These are phyloP conservation scores for Ceratobasidium sp. DNA, from an alignment of 1,284 basidiomycete species.

Conservation along the genomic window DNA sequence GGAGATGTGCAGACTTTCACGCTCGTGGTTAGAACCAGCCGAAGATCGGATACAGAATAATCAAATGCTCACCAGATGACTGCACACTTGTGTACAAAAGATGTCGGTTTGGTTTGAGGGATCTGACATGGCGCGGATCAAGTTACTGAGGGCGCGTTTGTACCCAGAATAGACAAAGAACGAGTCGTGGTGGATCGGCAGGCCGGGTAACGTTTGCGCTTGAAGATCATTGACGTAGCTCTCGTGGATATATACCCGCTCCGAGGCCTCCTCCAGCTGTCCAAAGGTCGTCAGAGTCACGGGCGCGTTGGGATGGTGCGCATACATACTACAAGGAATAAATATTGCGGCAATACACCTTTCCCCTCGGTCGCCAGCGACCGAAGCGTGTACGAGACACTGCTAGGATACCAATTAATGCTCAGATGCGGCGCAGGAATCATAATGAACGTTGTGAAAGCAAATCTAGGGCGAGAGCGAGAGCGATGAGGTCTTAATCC, in stretches of 20 bases:
- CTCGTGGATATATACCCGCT: conserved; percentile 19
- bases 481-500: background rate
- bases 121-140: background rate
- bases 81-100: background rate
- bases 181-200: conserved; percentile 18
- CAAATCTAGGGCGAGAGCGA: no score
- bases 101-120: background rate
- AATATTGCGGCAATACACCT: background rate
- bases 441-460: background rate
- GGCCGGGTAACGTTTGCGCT: background rate
- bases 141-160: background rate
- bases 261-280: conserved; percentile 16
- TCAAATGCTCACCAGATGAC: background rate
- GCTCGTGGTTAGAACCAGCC: background rate
- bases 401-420: conserved; percentile 4
- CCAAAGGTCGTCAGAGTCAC: background rate
- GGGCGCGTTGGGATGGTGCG: background rate
- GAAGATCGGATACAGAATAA: background rate
- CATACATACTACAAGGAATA: conserved; percentile 14
- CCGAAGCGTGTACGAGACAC: conserved; percentile 12
- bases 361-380: background rate
- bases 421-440: conserved; percentile 21
- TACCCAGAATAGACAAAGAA: conserved; percentile 28
- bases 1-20: conserved; percentile 9
- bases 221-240: conserved; percentile 20